Base-by-base conservation (phyloP, 2,329 filamentous ascomycete genomes). In the Tetracladium maxilliforme region DNA sequence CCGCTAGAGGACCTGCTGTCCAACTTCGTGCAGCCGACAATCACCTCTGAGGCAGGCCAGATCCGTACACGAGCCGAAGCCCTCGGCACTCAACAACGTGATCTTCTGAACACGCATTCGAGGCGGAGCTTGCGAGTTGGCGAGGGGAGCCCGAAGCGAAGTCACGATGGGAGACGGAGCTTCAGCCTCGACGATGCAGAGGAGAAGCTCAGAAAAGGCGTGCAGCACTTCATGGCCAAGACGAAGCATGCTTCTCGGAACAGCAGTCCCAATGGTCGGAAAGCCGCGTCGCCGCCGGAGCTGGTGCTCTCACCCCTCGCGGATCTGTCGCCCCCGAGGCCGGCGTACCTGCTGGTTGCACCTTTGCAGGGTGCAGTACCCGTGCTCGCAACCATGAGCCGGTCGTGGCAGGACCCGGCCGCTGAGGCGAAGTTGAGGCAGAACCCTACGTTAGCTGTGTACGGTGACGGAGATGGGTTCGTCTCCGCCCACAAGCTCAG, bases 401-500 rank as follows among this genome's bases (percentile, higher is more conserved):
- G n/a, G 10, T 16, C 12, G 12, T 9, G 7, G 12, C 23, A 9
- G 9, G 5, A 11, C 14, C 24, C 12, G 13, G 11, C 17, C 18
- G 14, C 10, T 11, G 65, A 73, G 28, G 48, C 52, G 25, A 71
- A 77, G 39, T 52, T 80, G 24, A 49, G 67, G 2, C 45, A 50
- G 3, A 61, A 73, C 38, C 58, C 61, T 1, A 76, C 76, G 0
- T 45, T 93, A 17, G 72, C 70, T 1, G 48, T 92, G 0, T 92
- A 74, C 41, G 87, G 86, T 2, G 69, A 75, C 25, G 57, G 64
- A 4, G 86, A 95, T 45, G 51, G 62, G 0, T 92, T 94, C 35
- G 73, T 80, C 2, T 65, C 72, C 2, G 56, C 56, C 4, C 63
- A 59, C 30, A 79, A 69, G 45, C 55, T 86, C 36, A 61, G 65